Conservation (phyloP, 805 yeast genomes). For the Candida jianshihensis region DNA sequence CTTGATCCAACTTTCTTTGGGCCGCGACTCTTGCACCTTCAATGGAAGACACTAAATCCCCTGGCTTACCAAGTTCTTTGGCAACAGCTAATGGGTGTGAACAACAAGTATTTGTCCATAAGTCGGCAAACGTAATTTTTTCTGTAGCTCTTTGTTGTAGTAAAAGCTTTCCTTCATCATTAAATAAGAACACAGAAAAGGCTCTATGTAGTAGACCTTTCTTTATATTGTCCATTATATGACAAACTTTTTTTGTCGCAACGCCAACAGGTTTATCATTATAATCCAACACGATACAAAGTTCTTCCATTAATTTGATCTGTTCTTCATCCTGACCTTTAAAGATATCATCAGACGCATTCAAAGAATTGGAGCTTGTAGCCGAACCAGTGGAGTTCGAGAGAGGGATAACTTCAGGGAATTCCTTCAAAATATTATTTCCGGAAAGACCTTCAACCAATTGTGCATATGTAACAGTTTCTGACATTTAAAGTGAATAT, state of each 20-base stretch:
- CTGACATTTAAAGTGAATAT: neutral
- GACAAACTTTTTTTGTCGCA: constrained; percentile 88
- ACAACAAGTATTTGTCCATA: constrained; percentile 99
- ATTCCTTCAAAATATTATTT: constrained; percentile 45
- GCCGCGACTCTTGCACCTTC: constrained; percentile 85
- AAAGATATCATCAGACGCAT: constrained; percentile 42
- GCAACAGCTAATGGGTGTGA: constrained; percentile 90
- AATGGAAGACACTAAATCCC: constrained; percentile 49
- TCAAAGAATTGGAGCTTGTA: constrained; percentile 27
- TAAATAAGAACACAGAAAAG: constrained; percentile 89
- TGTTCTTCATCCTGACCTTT: constrained; percentile 91
- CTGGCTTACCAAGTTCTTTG: constrained; percentile 61
- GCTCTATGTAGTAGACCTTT: constrained; percentile 90
- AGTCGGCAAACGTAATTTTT: constrained; percentile 90
- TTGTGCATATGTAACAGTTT: constrained; percentile 32
- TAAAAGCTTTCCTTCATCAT: constrained; percentile 65
- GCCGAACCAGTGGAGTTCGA: constrained; percentile 51
- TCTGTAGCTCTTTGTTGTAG: constrained; percentile 95
- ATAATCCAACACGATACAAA: constrained; percentile 88
- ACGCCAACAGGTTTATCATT: constrained; percentile 86
- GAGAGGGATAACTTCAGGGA: constrained; percentile 66
- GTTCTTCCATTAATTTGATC: constrained; percentile 90
- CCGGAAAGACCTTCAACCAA: constrained; percentile 46
- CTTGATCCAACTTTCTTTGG: constrained; percentile 86
- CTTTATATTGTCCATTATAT: constrained; percentile 80